Evolutionary conservation across 169 alveolate species (phyloP), one percentile per base, ranked within the genome.

Genomic region (Plasmodium adleri): DNA sequence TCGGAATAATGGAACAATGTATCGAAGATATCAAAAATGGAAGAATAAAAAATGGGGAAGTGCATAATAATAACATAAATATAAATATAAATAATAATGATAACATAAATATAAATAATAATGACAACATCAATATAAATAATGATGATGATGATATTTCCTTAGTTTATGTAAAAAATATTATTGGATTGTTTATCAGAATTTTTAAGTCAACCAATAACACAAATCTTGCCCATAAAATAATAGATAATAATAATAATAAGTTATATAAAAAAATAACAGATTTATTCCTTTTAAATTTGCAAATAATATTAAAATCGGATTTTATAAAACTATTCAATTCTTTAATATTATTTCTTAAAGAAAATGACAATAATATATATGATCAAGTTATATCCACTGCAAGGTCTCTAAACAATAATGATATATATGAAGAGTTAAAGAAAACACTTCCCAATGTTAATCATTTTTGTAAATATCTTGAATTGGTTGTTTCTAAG

Each of bases 401-500:
- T 3, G 45, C 89, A 4, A 15, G 45, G 28, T 24, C 50, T 17
- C n/a, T 58, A 28, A 71, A 78, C 2, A 78, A 64, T 78, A 59
- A 52, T 22, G 71, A 50, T 24, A 78, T 78, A 49, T 78, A 78
- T 50, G 20, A 52, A 7, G 50, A 54, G 2, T 15, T 78, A 56
- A 78, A 78, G 26, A 60, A 32, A 52, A 66, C 52, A 3, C 28
- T 66, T 59, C 89, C 89, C 22, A 78, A 52, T 1, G 13, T 78
- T 8, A 78, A 70, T 6, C 70, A 78, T 70, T 78, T 78, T 66
- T 54, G 67, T 43, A 78, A 32, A 47, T 78, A 64, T 59, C 89
- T 78, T 12, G 89, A 78, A 49, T 67, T 78, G 28, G 13, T 17
- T 62, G 47, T 5, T 6, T 0, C 9, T 9, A 39, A 39, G 1